Evolutionary conservation across 192 early-diverging fungal genomes (phyloP), one percentile per base, ranked within the genome.

Genomic region (Ambispora gerdemannii): DNA sequence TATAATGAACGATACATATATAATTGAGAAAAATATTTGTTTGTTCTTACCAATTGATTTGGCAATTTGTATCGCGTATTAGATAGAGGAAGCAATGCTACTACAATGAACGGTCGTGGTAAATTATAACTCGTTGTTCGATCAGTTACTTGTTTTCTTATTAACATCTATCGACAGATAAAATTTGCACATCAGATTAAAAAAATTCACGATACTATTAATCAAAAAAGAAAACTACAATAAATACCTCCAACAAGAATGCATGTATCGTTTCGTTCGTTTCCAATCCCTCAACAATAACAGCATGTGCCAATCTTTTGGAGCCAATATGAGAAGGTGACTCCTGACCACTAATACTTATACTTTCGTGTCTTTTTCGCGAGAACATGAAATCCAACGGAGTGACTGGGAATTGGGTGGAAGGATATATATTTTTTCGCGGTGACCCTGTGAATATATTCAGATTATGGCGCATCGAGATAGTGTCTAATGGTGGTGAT

Each of bases 351-450:
- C 71, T 27, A 28, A n/a, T 51, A 30, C 64, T 72, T 1, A 67
- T 19, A 71, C 75, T 80, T 51, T 77, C 78, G 34, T 77, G 78
- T 28, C 64, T 71, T 31, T 72, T 70, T 28, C 71, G 61, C 3
- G 78, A 71, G n/a, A 76, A 70, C 6, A 73, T 77, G 47, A 75
- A 80, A 50, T 80, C 78, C 3, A 70, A 73, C 28, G 78, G 75
- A 1, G 78, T 76, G 3, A 76, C 24, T 15, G 67, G 52, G 25
- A 27, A 58, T 20, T 32, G 67, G 13, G 51, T 28, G 28, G 49
- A 11, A 30, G 28, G 32, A 68, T 56, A 3, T 34, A 24, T 66
- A 50, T 66, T 66, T 30, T 56, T 69, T 11, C 67, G 67, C 24
- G 51, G 67, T 6, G 67, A 69, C 2, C 47, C 47, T 19, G 63